Base-by-base conservation (phyloP, 176 grass and related monocot species). In the Musa beccarii region DNA sequence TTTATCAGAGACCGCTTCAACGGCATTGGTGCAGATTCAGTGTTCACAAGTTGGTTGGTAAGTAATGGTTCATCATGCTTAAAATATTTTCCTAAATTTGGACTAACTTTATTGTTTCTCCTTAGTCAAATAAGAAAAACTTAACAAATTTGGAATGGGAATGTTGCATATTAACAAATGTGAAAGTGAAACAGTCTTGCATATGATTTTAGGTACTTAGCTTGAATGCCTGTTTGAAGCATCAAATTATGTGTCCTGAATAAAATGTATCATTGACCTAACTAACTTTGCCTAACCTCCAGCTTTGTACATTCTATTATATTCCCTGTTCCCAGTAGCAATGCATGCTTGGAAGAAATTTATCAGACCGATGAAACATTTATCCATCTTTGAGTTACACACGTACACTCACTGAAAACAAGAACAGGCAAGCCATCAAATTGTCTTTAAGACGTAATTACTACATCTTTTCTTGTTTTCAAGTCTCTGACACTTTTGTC, bases 1-100 rank as follows among this genome's bases (percentile, higher is more conserved):
- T 99, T 99, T 82, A 99, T 99, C 83, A 86, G 12, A 70, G 79
- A 93, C 23, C 90, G 85, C 73, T 99, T 94, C 66, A 91, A 89
- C 51, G 88, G 94, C 69, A 76, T 98, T 54, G 94, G 82, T 66
- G 90, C 85, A 86, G 88, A 94, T 72, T 99, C 90, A 74, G 24
- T 17, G 51, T 87, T 99, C 79, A 83, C 86, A 79, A 89, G 88
- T 78, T 99, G 95, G 95, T 76, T 99, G 90, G 95, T 99, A 87
- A 81, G 86, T 70, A 82, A 91, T 86, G n/a, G 11, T 66, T 66
- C 10, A 66, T 29, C 3, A 13, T 20, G 10, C 23, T 28, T 66
- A 23, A 2, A 9, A 28, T 15, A 25, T 66, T 21, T 66, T 66
- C 7, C 66, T 51, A 10, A 17, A 0, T 69, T 51, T 8, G 34